These are phyloP conservation scores for Daldinia sp. DNA, from an alignment of 2,329 filamentous ascomycete genomes.

Conservation along the genomic window DNA sequence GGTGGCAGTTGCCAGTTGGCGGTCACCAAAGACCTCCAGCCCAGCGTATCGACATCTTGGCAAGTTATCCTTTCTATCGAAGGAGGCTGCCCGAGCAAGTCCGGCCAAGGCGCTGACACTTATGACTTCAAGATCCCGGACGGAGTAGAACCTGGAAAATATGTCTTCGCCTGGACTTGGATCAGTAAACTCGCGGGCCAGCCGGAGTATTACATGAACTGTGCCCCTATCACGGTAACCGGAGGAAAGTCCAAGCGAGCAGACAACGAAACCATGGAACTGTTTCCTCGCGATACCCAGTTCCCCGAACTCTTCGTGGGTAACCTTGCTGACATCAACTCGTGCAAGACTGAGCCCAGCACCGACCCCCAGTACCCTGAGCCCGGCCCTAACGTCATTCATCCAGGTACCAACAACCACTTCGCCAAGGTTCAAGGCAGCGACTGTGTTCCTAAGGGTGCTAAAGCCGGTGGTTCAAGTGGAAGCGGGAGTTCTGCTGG, in stretches of 20 bases:
- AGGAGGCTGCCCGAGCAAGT: constrained; percentile 70
- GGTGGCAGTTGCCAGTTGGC: constrained; percentile 79
- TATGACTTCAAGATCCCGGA: constrained; percentile 69
- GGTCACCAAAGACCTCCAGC: constrained; percentile 66
- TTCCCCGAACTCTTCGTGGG: constrained; percentile 75
- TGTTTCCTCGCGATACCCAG: constrained; percentile 54
- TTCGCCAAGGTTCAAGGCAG: constrained; percentile 40
- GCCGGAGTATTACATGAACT: constrained; percentile 79
- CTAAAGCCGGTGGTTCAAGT: constrained; percentile 37
- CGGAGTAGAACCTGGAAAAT: constrained; percentile 67
- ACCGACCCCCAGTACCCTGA: constrained; percentile 69
- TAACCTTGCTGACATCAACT: constrained; percentile 62
- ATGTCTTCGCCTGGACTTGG: constrained; percentile 78
- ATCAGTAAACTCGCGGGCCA: constrained; percentile 74
- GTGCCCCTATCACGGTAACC: constrained; percentile 68
- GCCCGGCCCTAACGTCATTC: constrained; percentile 64
- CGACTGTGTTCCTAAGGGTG: constrained; percentile 43
- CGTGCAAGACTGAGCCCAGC: constrained; percentile 61
- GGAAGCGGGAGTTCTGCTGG: neutral
- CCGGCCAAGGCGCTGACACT: constrained; percentile 49
- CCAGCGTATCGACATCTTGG: constrained; percentile 58
- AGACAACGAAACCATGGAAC: constrained; percentile 39
- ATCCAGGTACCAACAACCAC: constrained; percentile 46
- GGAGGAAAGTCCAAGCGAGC: constrained; percentile 41
- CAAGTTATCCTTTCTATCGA: constrained; percentile 75